Conservation (phyloP, 352 stramenopile genomes). For the Nothophytophthora sp. region DNA sequence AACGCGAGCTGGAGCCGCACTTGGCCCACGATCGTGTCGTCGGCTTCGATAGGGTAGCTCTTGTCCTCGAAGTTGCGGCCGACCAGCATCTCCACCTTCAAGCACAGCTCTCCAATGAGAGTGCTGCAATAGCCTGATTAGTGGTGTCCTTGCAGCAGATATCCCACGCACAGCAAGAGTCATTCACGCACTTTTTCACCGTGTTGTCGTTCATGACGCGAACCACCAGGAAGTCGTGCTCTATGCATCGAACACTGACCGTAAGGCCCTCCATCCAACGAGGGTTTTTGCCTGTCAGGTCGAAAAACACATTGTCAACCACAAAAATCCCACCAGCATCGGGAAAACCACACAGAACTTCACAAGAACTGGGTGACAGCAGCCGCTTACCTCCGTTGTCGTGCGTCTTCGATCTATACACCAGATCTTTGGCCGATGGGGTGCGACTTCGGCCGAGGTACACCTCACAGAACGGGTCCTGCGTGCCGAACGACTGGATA, state of each 20-base stretch:
- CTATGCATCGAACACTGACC: conserved; percentile 66
- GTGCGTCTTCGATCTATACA: conserved; percentile 75
- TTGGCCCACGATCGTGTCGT: conserved; percentile 78
- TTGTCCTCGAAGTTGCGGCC: conserved; percentile 74
- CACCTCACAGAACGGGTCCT: conserved; percentile 76
- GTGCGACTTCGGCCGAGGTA: conserved; percentile 55
- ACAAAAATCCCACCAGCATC: not conserved
- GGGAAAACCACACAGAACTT: not conserved
- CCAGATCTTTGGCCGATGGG: conserved; percentile 45
- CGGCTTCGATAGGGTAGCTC: conserved; percentile 66
- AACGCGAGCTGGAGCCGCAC: conserved; percentile 70
- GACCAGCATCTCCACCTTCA: conserved; percentile 73
- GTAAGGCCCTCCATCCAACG: conserved; percentile 73
- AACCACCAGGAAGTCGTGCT: conserved; percentile 79
- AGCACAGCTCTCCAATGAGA: conserved; percentile 64
- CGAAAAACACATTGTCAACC: not conserved
- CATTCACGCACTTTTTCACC: conserved; percentile 57
- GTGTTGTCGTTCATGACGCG: conserved; percentile 85
- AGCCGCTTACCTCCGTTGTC: conserved; percentile 60
- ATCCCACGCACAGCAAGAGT: not conserved
- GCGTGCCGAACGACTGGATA: conserved; percentile 76
- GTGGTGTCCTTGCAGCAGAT: not conserved
- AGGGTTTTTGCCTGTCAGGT: conserved; percentile 62
- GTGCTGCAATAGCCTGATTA: conserved; percentile 27
- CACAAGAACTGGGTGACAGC: not conserved